phyloP scores from a whole-genome alignment of 1,284 basidiomycete genomes.

The Marasmius oreades region DNA sequence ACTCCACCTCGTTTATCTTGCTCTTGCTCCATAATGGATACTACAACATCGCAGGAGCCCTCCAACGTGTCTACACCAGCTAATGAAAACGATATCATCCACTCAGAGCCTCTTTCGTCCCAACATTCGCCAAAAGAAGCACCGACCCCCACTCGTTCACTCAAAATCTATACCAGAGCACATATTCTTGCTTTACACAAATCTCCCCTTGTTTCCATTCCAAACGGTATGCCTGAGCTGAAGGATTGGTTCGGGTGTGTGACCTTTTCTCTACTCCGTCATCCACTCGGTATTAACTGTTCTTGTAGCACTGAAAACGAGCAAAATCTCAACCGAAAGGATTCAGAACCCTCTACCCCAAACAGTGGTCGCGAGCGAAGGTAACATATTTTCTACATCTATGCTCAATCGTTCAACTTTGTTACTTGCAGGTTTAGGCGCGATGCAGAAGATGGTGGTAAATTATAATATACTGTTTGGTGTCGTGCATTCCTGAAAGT shows the following conservation, averaged over 20 bases:
- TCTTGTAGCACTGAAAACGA: constrained; percentile 52
- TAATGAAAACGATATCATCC: constrained; percentile 32
- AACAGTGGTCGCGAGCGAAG: constrained; percentile 60
- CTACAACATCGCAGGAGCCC: background rate
- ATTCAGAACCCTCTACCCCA: constrained; percentile 50
- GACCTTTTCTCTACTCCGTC: constrained; percentile 12
- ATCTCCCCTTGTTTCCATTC: constrained; percentile 74
- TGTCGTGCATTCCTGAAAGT: constrained; percentile 13
- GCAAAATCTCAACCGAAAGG: constrained; percentile 59
- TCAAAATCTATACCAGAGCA: constrained; percentile 62
- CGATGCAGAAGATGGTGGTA: constrained; percentile 71
- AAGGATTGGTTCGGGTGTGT: constrained; percentile 87
- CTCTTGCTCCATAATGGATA: background rate
- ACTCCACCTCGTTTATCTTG: background rate
- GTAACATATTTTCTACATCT: constrained; percentile 29
- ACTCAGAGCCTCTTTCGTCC: constrained; percentile 31
- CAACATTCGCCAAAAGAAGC: constrained; percentile 25
- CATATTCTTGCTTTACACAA: constrained; percentile 66
- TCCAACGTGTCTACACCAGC: constrained; percentile 17
- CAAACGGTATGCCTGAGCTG: constrained; percentile 72
- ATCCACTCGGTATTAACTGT: constrained; percentile 21
- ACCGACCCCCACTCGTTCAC: constrained; percentile 32
- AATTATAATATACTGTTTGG: constrained; percentile 14
- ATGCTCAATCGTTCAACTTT: constrained; percentile 11
- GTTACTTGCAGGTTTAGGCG: constrained; percentile 57